Evolutionary conservation across 805 yeast species (phyloP).

Genomic region (Starmerella scarabaei): DNA sequence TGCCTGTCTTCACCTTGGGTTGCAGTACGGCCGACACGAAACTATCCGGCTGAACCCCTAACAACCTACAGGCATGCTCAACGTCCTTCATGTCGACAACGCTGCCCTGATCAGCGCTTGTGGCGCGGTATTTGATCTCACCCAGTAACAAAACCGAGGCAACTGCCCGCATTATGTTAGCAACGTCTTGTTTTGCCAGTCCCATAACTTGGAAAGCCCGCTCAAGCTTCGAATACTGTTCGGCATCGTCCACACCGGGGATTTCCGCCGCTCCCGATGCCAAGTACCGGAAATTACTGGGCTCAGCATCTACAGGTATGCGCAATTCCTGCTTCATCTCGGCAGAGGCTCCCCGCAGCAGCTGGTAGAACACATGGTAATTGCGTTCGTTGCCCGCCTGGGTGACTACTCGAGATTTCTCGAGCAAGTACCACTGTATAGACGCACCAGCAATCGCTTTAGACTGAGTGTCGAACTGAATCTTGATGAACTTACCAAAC

Average conservation of each 20-base stretch:
- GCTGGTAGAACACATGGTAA: constrained; percentile 86
- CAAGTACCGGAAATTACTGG: constrained; percentile 46
- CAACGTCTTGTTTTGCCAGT: constrained; percentile 41
- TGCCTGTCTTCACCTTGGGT: constrained; percentile 85
- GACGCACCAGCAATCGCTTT: constrained; percentile 76
- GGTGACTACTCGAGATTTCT: constrained; percentile 78
- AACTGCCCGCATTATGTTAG: constrained; percentile 48
- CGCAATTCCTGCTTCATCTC: constrained; percentile 27
- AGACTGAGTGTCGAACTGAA: constrained; percentile 45
- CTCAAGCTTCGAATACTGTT: constrained; percentile 49
- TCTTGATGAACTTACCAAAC: constrained; percentile 89
- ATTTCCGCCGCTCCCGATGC: constrained; percentile 42
- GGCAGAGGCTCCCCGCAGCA: constrained; percentile 51
- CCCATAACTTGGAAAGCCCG: constrained; percentile 66
- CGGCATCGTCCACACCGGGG: constrained; percentile 63
- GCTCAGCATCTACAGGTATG: constrained; percentile 33
- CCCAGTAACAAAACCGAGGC: constrained; percentile 79
- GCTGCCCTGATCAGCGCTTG: constrained; percentile 61
- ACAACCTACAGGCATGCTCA: constrained; percentile 41
- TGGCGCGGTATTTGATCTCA: constrained; percentile 57
- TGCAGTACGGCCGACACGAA: constrained; percentile 50
- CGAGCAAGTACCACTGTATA: constrained; percentile 87
- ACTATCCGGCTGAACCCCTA: constrained; percentile 48
- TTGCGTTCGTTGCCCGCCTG: constrained; percentile 73
- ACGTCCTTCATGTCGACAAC: constrained; percentile 42